Percentiles rank a stretch among this genome's conserved stretches.
These are phyloP conservation scores for Epicoccum sorghinum DNA, from an alignment of 2,329 filamentous ascomycete genomes.

Conservation along the genomic window DNA sequence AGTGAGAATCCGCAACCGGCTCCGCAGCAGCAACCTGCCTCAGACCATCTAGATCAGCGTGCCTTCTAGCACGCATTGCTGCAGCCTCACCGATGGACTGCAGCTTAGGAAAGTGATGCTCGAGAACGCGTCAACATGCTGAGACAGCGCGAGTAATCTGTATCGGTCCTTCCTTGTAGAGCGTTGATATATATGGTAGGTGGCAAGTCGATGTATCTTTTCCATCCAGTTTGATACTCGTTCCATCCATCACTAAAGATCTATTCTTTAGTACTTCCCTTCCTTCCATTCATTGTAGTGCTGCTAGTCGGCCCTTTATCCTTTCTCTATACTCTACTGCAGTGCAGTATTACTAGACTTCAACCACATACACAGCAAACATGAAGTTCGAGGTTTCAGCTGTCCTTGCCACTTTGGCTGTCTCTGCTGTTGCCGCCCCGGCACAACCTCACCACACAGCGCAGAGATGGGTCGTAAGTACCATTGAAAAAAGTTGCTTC, in stretches of 20 bases:
- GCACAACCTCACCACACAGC: constrained; percentile 22
- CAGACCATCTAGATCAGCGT: constrained; percentile 21
- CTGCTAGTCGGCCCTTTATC: constrained; percentile 37
- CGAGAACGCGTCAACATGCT: constrained; percentile 16
- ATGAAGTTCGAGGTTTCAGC: constrained; percentile 41
- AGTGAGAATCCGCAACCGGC: constrained; percentile 23
- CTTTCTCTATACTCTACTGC: constrained; percentile 28
- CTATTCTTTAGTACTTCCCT: constrained; percentile 9
- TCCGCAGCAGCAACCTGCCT: constrained; percentile 27
- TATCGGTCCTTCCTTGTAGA: constrained; percentile 17
- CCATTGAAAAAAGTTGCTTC: not conserved
- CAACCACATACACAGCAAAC: constrained; percentile 7
- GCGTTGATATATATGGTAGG: constrained; percentile 16
- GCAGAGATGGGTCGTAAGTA: constrained; percentile 36
- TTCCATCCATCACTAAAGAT: constrained; percentile 1
- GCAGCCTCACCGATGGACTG: constrained; percentile 16
- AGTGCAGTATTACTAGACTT: constrained; percentile 27
- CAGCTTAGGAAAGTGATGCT: constrained; percentile 13
- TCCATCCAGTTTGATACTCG: constrained; percentile 18
- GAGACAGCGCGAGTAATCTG: constrained; percentile 5
- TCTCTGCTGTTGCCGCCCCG: constrained; percentile 35
- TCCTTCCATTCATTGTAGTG: constrained; percentile 20
- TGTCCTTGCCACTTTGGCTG: constrained; percentile 34
- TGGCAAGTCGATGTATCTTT: not conserved
- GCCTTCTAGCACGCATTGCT: constrained; percentile 20